Evolutionary conservation across 495 filamentous ascomycete species (phyloP), one percentile per base, ranked within the genome.

Genomic region (Xylaria scruposa): DNA sequence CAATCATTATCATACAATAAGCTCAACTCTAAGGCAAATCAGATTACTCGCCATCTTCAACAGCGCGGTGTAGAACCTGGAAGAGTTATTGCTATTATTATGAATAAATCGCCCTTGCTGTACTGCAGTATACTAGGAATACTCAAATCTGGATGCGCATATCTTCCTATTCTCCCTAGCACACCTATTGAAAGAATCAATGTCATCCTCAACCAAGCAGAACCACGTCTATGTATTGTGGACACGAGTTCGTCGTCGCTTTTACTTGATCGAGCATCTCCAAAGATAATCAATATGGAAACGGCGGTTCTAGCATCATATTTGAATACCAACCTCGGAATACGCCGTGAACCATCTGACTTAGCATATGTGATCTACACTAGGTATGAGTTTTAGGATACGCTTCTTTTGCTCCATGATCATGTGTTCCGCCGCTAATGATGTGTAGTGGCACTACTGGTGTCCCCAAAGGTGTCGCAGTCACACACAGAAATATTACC

Each of bases 91-190:
- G 88, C 88, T 36, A 87, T 97, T 19, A 83, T 88, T 29, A 90
- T 94, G 86, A 87, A 93, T 31, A 94, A 93, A 72, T 91, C 88
- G 0, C 72, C 89, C 2, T 79, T 90, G 7, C 80, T 93, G 0
- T 95, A 95, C 76, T 82, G 89, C 29, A 84, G 89, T 0, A 90
- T 95, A 31, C 82, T 97, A 29, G 94, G 90, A 0, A 85, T 91
- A 21, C 75, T 92, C 4, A 94, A 95, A 70, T 80, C 87, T 15
- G 92, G 92, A 10, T 90, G 89, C 67, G 93, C 90, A 40, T 94
- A 95, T 78, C 78, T 95, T 56, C 91, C 92, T 0, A 80, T 96
- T 17, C 84, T 90, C 0, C 88, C 91, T 13, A 87, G 83, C n/a
- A 90, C 89, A 0, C 91, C 93, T 3, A 31, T 70, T 0, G 81